phyloP scores from a whole-genome alignment of 495 filamentous ascomycete genomes.

The Penicillium nucicola region DNA sequence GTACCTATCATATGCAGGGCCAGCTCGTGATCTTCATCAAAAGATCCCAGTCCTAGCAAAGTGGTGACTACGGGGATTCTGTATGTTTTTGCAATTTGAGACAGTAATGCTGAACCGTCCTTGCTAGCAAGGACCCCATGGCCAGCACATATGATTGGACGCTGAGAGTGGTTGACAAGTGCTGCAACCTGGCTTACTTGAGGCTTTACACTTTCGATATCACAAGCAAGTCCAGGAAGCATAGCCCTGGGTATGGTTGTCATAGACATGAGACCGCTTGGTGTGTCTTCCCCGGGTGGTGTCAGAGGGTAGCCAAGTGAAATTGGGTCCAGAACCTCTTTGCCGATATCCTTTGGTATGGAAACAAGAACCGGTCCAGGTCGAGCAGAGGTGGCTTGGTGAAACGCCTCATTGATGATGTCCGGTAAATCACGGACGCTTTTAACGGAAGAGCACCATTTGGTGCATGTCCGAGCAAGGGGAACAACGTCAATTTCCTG shows the following conservation, averaged over 20 bases:
- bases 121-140: constrained; percentile 52
- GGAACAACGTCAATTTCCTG: constrained; percentile 64
- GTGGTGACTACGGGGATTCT: constrained; percentile 61
- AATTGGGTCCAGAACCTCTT: constrained; percentile 33
- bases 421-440: constrained; percentile 56
- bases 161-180: constrained; percentile 59
- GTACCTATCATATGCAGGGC: constrained; percentile 63
- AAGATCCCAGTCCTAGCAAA: constrained; percentile 63
- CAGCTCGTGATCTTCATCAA: constrained; percentile 56
- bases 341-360: constrained; percentile 59
- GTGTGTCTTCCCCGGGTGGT: too few relatives aligned
- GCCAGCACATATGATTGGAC: constrained; percentile 59
- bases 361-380: constrained; percentile 62
- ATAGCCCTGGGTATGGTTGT: too few relatives aligned
- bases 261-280: too few relatives aligned
- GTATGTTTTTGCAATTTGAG: constrained; percentile 56
- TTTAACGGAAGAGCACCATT: constrained; percentile 65
- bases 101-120: constrained; percentile 51
- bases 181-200: constrained; percentile 37
- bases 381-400: constrained; percentile 56
- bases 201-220: constrained; percentile 19
- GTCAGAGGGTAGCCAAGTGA: background rate
- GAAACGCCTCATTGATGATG: constrained; percentile 60
- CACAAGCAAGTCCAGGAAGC: background rate
- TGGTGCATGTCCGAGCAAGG: constrained; percentile 60